A percentile compares a stretch with the other conserved stretches of the same genome.
These are phyloP conservation scores for Tolypocladium album DNA, from an alignment of 2,329 filamentous ascomycete species.

Conservation along the genomic window DNA sequence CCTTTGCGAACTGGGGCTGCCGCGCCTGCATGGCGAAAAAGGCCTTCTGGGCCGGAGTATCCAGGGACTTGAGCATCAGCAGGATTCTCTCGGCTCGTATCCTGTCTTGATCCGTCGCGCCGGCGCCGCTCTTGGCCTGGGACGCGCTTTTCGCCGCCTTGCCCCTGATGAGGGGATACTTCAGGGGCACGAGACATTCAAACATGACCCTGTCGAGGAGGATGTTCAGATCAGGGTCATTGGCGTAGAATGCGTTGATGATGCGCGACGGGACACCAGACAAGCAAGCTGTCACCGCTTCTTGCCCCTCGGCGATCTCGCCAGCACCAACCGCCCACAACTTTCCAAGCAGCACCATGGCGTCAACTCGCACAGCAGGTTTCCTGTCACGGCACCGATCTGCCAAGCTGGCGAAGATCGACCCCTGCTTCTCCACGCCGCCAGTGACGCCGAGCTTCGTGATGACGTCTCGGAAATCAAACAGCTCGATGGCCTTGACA, in stretches of 20 bases:
- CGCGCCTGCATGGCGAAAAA: conserved; percentile 80
- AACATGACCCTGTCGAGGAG: conserved; percentile 77
- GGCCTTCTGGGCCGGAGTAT: conserved; percentile 68
- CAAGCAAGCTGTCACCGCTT: conserved; percentile 63
- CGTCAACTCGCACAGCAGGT: conserved; percentile 69
- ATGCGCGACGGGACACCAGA: conserved; percentile 76
- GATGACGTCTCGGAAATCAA: conserved; percentile 71
- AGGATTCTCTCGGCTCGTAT: conserved; percentile 78
- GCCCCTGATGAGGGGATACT: conserved; percentile 59
- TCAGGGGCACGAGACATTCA: conserved; percentile 81
- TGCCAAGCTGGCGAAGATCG: conserved; percentile 70
- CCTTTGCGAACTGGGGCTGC: conserved; percentile 63
- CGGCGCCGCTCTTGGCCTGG: conserved; percentile 30
- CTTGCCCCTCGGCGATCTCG: conserved; percentile 75
- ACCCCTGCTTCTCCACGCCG: conserved; percentile 63
- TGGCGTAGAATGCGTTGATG: conserved; percentile 80
- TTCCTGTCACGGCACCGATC: conserved; percentile 85
- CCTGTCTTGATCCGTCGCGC: conserved; percentile 57
- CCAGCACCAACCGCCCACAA: conserved; percentile 92
- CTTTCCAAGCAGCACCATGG: conserved; percentile 72
- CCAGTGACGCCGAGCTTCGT: conserved; percentile 70
- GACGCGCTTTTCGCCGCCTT: conserved; percentile 52
- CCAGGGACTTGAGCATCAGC: conserved; percentile 67
- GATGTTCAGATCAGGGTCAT: conserved; percentile 76
- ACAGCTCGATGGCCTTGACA: conserved; percentile 73